Evolutionary conservation across 2,329 filamentous ascomycete species (phyloP), one percentile per base, ranked within the genome.

Genomic region (Diaporthe sp.): DNA sequence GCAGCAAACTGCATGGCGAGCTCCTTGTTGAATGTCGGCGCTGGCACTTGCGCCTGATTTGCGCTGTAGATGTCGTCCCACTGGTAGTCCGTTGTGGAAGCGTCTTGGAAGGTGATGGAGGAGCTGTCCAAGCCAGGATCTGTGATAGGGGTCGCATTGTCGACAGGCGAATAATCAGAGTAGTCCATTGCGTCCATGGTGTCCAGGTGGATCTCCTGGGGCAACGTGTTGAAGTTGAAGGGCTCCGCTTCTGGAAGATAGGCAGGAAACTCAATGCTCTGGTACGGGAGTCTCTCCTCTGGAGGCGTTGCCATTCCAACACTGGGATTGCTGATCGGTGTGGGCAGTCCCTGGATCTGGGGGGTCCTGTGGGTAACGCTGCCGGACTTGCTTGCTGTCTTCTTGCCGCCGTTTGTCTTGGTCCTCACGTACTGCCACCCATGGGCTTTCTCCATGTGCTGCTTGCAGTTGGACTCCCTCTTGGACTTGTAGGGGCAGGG

Each of bases 381-480:
- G 76, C 83, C 85, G 37, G 87, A 86, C 73, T 87, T 85, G 79
- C 82, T 84, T 74, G 82, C 79, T 51, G 80, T 79, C 83, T 89
- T 91, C 86, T 94, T 94, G 82, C 73, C 76, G 19, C 71, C 71
- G 82, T 97, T 98, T 84, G 94, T 96, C 90, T 98, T 98, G 76
- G 95, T 96, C 78, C 96, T 94, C 73, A 96, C 90, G 80, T 98
- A 98, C n/a, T 89, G 89, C 94, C 95, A 98, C 75, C 93, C 93
- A 81, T 98, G 96, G 0, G 95, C 94, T 85, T 98, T 98, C 87
- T 98, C 96, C 96, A 98, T 98, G 86, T 98, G 96, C 85, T 98
- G 96, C 84, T 98, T 98, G 90, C 95, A 97, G 85, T 98, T 98
- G 78, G 94, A 97, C 86, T 98, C 94, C 76, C 96, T 93, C 89